Base-by-base conservation (phyloP, 2,329 filamentous ascomycete species). In the Exophiala bonariae region DNA sequence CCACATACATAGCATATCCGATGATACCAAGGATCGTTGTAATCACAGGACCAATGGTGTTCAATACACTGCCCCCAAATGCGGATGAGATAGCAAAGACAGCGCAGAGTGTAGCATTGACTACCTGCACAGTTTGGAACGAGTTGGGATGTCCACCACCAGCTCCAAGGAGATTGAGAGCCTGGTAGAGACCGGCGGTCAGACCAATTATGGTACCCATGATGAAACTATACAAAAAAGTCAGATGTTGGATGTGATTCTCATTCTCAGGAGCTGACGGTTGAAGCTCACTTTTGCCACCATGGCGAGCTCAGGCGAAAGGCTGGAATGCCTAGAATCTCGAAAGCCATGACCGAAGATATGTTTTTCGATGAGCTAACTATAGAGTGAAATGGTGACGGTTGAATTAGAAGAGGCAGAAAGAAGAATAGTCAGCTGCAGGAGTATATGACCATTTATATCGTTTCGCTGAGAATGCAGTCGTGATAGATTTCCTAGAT, bases 131-230 rank as follows among this genome's bases (percentile, higher is more conserved):
- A 4, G 41, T 47, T 17, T 47, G 20, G 20, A 33, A 30, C 17
- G 49, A 52, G 22, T 44, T 44, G 4, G 49, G 49, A 11, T 30
- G 34, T 3, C 49, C 49, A 18, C 49, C 49, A 7, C 44, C 49
- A n/a, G 49, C 49, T 5, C 49, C 49, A 18, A 52, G 32, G 7
- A 52, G 44, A 19, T 51, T 51, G 22, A 51, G 28, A 3, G 43
- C 31, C 19, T 31, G 31, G 34, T 51, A 51, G 8, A 51, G 23
- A 3, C 48, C 48, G 7, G 37, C 48, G 2, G 48, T 51, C 3
- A 51, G 19, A 19, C 48, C 48, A 18, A 51, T 36, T 22, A 51
- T 41, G 39, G 28, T 31, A n/a, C 48, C 48, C 9, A 41, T 42
- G 20, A 47, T 47, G 34, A 47, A 42, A 33, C 33, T 33, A n/a